phyloP scores from a whole-genome alignment of 2,329 filamentous ascomycete genomes.

The Paraconiothyrium brasiliense region DNA sequence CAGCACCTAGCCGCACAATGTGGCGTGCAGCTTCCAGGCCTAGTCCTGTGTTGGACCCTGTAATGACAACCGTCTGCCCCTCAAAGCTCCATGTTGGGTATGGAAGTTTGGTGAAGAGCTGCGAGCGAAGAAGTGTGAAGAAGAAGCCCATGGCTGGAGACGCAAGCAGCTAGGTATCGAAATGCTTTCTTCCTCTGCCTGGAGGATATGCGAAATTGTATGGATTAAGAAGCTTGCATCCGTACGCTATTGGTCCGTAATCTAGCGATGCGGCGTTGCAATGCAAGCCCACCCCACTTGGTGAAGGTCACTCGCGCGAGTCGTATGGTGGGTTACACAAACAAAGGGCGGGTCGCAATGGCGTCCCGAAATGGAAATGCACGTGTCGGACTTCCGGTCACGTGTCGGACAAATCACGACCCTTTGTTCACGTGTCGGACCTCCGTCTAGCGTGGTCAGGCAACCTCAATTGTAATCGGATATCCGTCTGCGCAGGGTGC shows the following conservation, averaged over 20 bases:
- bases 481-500: background rate
- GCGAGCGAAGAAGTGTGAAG: conserved; percentile 50
- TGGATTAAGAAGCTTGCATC: background rate
- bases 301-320: no score
- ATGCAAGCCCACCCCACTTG: no score
- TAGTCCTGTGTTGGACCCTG: conserved; percentile 59
- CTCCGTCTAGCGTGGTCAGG: background rate
- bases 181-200: no score
- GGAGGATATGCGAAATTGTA: no score
- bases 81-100: conserved; percentile 35
- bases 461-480: background rate
- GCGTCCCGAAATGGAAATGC: background rate
- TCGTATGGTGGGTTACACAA: no score
- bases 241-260: background rate
- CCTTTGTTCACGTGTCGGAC: background rate
- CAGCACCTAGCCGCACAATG: conserved; percentile 51
- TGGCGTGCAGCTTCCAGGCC: conserved; percentile 58
- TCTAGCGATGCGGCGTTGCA: no score
- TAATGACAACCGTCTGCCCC: conserved; percentile 57
- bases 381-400: conserved; percentile 2
- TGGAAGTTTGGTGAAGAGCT: conserved; percentile 51
- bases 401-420: background rate
- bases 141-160: background rate
- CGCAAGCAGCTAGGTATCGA: no score
- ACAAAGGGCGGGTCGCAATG: no score